Conservation (phyloP, 768 basidiomycete genomes). For the Sistotremastrum niveocremeum region DNA sequence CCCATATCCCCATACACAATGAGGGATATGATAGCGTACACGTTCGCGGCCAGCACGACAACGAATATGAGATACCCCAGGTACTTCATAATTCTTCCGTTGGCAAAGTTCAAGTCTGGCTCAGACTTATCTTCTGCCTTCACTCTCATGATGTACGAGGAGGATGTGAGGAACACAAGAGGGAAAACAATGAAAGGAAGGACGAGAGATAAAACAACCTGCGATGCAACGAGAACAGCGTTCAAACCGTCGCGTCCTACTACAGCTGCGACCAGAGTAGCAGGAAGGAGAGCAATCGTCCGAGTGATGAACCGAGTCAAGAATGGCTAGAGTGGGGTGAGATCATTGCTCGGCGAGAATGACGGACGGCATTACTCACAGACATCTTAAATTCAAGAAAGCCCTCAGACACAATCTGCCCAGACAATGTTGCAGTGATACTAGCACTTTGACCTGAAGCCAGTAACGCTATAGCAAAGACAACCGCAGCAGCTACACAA, state of each 20-base stretch:
- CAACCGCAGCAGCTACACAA: constrained; percentile 53
- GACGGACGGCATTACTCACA: constrained; percentile 23
- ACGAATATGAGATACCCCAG: constrained; percentile 50
- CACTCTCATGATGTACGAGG: constrained; percentile 57
- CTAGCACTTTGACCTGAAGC: constrained; percentile 83
- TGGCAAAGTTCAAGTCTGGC: constrained; percentile 43
- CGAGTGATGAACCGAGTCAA: constrained; percentile 76
- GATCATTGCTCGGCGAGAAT: constrained; percentile 16
- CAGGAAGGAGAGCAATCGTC: constrained; percentile 68
- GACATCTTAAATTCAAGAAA: constrained; percentile 80
- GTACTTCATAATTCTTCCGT: constrained; percentile 32
- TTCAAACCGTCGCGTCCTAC: constrained; percentile 60
- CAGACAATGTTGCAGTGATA: constrained; percentile 79
- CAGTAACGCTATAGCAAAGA: constrained; percentile 81
- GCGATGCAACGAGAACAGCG: constrained; percentile 69
- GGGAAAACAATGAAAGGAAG: constrained; percentile 81
- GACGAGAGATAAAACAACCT: constrained; percentile 72
- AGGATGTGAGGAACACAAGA: constrained; percentile 59
- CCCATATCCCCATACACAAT: too few relatives aligned
- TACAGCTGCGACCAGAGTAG: constrained; percentile 61
- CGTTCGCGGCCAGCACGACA: constrained; percentile 55
- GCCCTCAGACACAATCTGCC: constrained; percentile 84
- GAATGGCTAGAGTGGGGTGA: constrained; percentile 37
- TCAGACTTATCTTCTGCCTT: constrained; percentile 6
- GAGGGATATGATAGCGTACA: constrained; percentile 59